Evolutionary conservation across 1,284 basidiomycete genomes (phyloP).

Genomic region (Sphagnurus paluster): DNA sequence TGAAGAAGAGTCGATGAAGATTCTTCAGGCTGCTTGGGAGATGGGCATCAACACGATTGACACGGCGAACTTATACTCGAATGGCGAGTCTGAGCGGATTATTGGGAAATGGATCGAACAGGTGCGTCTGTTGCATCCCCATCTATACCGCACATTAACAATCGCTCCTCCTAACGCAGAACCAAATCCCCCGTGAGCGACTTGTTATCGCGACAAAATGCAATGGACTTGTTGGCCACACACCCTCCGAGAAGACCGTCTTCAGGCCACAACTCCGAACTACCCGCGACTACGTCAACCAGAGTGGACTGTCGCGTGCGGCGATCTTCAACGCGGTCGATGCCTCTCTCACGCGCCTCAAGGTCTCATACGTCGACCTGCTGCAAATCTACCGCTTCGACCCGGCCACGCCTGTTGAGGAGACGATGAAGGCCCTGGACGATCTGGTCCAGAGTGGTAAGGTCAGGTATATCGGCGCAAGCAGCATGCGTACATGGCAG

Average conservation of each 20-base stretch:
- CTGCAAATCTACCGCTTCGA: conserved; percentile 47
- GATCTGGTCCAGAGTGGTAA: conserved; percentile 40
- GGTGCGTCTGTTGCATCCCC: conserved; percentile 19
- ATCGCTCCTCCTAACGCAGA: conserved; percentile 26
- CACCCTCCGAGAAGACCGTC: background rate
- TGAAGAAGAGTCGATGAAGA: conserved; percentile 39
- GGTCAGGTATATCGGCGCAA: conserved; percentile 7
- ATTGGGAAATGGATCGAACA: conserved; percentile 55
- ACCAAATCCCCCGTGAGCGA: conserved; percentile 55
- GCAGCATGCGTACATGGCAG: conserved; percentile 16
- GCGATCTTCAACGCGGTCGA: conserved; percentile 48
- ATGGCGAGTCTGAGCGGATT: conserved; percentile 46
- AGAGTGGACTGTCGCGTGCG: conserved; percentile 40
- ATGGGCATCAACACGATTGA: conserved; percentile 46
- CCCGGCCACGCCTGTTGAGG: conserved; percentile 31
- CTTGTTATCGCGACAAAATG: conserved; percentile 48
- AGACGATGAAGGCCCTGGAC: conserved; percentile 48
- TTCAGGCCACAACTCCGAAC: conserved; percentile 11
- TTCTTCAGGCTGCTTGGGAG: conserved; percentile 51
- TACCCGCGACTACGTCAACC: conserved; percentile 41
- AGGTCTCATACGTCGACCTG: conserved; percentile 47
- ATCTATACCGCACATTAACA: background rate
- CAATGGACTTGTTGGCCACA: conserved; percentile 19
- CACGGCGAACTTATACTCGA: conserved; percentile 60
- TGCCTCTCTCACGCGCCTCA: conserved; percentile 40